phyloP scores from a whole-genome alignment of 345 rosid genomes.

The Rhodomyrtus tomentosa region DNA sequence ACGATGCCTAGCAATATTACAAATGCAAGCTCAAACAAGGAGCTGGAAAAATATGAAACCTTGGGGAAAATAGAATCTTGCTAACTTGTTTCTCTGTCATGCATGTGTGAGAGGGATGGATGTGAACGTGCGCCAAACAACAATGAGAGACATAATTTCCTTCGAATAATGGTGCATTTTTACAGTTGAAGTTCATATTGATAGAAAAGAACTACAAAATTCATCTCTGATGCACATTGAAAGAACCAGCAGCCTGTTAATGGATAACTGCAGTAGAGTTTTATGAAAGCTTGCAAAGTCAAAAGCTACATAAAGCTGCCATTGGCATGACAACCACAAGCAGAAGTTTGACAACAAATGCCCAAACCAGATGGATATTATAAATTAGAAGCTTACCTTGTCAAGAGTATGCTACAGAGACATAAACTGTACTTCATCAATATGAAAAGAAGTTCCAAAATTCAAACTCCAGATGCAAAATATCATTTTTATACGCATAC shows the following conservation, averaged over 20 bases:
- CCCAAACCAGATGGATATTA: background rate
- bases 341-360: background rate
- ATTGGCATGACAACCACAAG: background rate
- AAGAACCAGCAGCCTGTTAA: background rate
- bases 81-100: background rate
- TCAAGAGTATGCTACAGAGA: background rate
- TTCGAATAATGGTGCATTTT: background rate
- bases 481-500: background rate
- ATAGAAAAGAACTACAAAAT: background rate
- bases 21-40: background rate
- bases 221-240: background rate
- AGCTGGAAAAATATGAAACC: background rate
- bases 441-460: background rate
- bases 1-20: constrained; percentile 17
- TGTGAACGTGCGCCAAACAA: background rate
- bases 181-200: background rate
- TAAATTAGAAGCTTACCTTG: background rate
- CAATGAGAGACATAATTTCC: background rate
- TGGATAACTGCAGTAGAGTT: background rate
- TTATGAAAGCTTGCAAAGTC: background rate
- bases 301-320: background rate
- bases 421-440: background rate
- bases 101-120: background rate
- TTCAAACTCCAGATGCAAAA: background rate
- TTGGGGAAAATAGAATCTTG: background rate